Conservation (phyloP, 2,329 filamentous ascomycete genomes). For the Curvularia hawaiiensis region DNA sequence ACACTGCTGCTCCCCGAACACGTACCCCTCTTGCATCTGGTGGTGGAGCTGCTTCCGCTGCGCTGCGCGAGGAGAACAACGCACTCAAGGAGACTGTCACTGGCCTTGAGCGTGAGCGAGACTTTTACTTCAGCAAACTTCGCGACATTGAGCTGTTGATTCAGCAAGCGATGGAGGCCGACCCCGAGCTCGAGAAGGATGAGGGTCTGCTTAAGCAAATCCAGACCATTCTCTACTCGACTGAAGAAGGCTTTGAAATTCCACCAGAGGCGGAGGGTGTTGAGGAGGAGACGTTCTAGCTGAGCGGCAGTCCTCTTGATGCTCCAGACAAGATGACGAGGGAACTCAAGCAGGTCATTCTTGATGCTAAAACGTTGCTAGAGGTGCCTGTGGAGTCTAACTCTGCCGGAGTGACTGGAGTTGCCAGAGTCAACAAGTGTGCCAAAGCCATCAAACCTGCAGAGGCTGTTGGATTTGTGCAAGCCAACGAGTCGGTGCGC, state of each 20-base stretch:
- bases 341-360: conserved; percentile 7
- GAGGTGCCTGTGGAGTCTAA: conserved; percentile 5
- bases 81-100: conserved; percentile 94
- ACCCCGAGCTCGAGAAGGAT: conserved; percentile 92
- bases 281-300: conserved; percentile 68
- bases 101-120: conserved; percentile 91
- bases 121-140: conserved; percentile 99
- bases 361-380: conserved; percentile 11
- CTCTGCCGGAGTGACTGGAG: not conserved
- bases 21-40: conserved; percentile 48
- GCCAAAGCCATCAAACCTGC: not conserved
- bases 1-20: conserved; percentile 48
- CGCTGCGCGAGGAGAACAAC: conserved; percentile 81
- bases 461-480: not conserved
- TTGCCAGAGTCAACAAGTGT: not conserved
- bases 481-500: not conserved
- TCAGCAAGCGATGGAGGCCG: conserved; percentile 89
- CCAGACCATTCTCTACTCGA: conserved; percentile 95
- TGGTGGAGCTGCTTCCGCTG: conserved; percentile 67
- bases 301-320: conserved; percentile 8
- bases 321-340: conserved; percentile 4
- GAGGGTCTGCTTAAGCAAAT: conserved; percentile 95
- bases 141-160: conserved; percentile 95
- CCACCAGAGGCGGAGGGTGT: conserved; percentile 76
- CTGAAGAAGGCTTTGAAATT: conserved; percentile 85